Percentiles rank a stretch among this genome's conserved stretches.
Evolutionary conservation across 306 rosid genomes (phyloP).

Genomic region (Ziziphus jujuba): DNA sequence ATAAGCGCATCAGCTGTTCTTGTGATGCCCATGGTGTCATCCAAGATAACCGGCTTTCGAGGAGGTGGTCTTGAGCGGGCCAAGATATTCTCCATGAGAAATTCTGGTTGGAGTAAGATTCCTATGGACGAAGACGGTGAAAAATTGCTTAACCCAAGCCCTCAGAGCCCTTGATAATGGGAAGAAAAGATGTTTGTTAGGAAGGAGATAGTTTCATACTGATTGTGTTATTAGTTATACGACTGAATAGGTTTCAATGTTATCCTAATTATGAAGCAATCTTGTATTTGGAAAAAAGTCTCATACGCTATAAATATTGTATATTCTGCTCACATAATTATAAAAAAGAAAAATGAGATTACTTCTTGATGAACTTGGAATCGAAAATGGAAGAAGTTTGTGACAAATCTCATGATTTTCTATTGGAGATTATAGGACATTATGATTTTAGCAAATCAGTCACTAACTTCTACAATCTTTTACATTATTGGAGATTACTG

Average conservation of each 20-base stretch:
- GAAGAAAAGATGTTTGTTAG: conserved; percentile 20
- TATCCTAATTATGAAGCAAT: conserved; percentile 1
- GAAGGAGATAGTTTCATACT: neutral
- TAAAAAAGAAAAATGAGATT: neutral
- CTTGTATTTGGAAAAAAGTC: neutral
- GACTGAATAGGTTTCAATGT: conserved; percentile 18
- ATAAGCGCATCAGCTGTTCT: conserved; percentile 83
- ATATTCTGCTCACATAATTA: conserved; percentile 15
- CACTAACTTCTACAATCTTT: no score
- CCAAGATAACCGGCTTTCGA: conserved; percentile 90
- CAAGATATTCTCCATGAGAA: conserved; percentile 62
- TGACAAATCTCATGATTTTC: no score
- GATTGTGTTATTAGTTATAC: conserved; percentile 1
- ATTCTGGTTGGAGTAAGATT: conserved; percentile 59
- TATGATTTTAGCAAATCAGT: no score
- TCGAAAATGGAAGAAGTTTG: no score
- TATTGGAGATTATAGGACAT: no score
- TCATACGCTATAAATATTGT: conserved; percentile 9
- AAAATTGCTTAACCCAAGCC: conserved; percentile 41
- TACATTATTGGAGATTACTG: no score
- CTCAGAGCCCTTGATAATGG: conserved; percentile 48
- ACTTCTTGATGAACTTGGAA: neutral
- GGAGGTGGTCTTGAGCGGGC: conserved; percentile 69
- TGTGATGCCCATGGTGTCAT: conserved; percentile 98
- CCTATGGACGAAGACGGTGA: conserved; percentile 61